Conservation (phyloP, 2,329 filamentous ascomycete genomes). For the Microsporum ferrugineum region DNA sequence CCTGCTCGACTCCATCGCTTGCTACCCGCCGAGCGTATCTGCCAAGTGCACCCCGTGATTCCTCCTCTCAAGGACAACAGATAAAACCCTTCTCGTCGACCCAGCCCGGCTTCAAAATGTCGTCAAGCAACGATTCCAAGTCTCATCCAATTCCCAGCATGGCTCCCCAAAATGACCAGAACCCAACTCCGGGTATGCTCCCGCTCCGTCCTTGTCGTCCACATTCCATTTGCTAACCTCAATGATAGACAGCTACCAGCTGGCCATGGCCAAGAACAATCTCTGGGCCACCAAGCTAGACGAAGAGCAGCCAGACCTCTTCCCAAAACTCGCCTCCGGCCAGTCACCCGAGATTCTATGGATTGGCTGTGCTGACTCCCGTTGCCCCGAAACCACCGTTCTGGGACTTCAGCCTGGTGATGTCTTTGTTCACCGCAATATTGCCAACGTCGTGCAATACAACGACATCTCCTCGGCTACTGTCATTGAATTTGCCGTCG, state of each 20-base stretch:
- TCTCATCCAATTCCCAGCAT: conserved; percentile 4
- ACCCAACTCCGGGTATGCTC: not conserved
- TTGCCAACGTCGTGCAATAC: conserved; percentile 68
- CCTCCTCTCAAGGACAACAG: not conserved
- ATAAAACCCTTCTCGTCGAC: conserved; percentile 2
- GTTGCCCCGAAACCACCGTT: conserved; percentile 72
- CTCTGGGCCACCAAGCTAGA: conserved; percentile 57
- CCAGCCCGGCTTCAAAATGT: not conserved
- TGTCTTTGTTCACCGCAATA: conserved; percentile 82
- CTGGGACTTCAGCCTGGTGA: conserved; percentile 69
- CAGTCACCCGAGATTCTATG: conserved; percentile 57
- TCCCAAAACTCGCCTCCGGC: conserved; percentile 54
- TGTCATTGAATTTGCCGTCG: conserved; percentile 71
- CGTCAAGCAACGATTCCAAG: not conserved
- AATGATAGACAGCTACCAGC: conserved; percentile 47
- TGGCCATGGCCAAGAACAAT: conserved; percentile 56
- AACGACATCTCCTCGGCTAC: conserved; percentile 63
- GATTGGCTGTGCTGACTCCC: conserved; percentile 79
- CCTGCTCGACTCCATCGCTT: not conserved
- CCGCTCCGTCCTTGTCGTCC: too few relatives aligned
- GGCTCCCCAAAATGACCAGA: not conserved
- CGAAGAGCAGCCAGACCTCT: conserved; percentile 58
- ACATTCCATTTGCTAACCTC: not conserved
- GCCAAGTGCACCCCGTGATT: not conserved
- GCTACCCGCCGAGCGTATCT: not conserved